Evolutionary conservation across 768 basidiomycete species (phyloP), one percentile per base, ranked within the genome.

Genomic region (Termitomyces sp.): DNA sequence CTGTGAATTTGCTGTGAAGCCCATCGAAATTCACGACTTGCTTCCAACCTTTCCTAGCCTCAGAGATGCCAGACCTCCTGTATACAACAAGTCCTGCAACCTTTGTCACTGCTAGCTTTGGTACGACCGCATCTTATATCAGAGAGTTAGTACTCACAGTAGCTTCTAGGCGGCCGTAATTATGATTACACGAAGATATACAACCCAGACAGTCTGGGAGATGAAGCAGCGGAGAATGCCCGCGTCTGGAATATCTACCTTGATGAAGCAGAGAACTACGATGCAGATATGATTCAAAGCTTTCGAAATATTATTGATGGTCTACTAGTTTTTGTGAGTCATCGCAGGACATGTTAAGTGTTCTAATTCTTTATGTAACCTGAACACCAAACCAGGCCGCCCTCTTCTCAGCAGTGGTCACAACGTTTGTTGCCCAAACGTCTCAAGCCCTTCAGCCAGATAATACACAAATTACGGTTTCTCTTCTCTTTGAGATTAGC

Each of bases 351-450:
- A 14, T 4, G 4, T 4, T 8, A n/a, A n/a, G n/a, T n/a, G 6
- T 13, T 24, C 20, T 14, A 4, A 18, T 14, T 24, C 13, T 36
- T 49, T 37, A n/a, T n/a, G n/a, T n/a, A 14, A 33, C 59, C 20
- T 56, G 57, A 16, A 16, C 58, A 20, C 56, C 59, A 22, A 54
- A 53, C 26, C 24, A 66, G 65, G 65, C 59, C 7, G 56, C 61
- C 43, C 64, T 66, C 36, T 66, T 65, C 46, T 66, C 64, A 4
- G 59, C 45, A 16, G 64, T 65, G 3, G 61, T 65, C 43, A 63
- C 65, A 8, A 54, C 65, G 2, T 67, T 67, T 32, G 51, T 67
- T 3, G 64, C 58, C 5, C 64, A 67, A 56, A 61, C 59, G 3
- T 63, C 64, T 32, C 62, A 61, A 27, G 57, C 42, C 16, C 59